Evolutionary conservation across 2,329 filamentous ascomycete species (phyloP).

Genomic region (Mollisia scopiformis): DNA sequence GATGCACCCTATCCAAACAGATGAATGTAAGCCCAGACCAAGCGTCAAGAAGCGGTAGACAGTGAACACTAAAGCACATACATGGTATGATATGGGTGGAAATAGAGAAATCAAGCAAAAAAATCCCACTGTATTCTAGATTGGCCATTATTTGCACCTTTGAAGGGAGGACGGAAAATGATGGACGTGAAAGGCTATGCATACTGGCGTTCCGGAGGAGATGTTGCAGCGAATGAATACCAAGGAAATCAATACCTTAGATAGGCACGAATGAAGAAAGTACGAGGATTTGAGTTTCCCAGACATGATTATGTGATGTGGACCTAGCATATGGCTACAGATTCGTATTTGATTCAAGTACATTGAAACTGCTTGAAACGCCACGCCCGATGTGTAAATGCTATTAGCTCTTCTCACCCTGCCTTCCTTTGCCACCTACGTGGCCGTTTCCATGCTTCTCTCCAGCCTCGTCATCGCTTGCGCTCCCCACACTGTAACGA

Average conservation of each 20-base stretch:
- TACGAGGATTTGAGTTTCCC: neutral
- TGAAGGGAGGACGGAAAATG: constrained; percentile 9
- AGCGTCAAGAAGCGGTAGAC: constrained; percentile 41
- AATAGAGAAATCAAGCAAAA: neutral
- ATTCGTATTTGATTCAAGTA: neutral
- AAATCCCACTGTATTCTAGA: constrained; percentile 18
- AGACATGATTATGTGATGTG: neutral
- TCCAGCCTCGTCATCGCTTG: constrained; percentile 54
- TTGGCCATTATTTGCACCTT: constrained; percentile 8
- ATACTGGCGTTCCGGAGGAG: constrained; percentile 26
- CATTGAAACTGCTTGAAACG: neutral
- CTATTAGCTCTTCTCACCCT: constrained; percentile 18
- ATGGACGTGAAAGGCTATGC: constrained; percentile 15
- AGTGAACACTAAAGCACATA: neutral
- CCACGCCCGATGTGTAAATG: constrained; percentile 8
- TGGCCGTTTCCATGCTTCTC: constrained; percentile 25
- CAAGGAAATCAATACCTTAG: constrained; percentile 19
- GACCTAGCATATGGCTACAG: neutral
- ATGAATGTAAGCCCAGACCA: constrained; percentile 60
- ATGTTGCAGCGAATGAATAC: constrained; percentile 25
- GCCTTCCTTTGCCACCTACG: constrained; percentile 26
- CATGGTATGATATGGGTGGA: neutral
- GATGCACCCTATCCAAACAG: constrained; percentile 75
- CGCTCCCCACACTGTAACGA: constrained; percentile 60
- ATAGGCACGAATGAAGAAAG: constrained; percentile 15